phyloP scores from a whole-genome alignment of 371 early-diverging fungal genomes.

The Lichtheimia hyalospora region DNA sequence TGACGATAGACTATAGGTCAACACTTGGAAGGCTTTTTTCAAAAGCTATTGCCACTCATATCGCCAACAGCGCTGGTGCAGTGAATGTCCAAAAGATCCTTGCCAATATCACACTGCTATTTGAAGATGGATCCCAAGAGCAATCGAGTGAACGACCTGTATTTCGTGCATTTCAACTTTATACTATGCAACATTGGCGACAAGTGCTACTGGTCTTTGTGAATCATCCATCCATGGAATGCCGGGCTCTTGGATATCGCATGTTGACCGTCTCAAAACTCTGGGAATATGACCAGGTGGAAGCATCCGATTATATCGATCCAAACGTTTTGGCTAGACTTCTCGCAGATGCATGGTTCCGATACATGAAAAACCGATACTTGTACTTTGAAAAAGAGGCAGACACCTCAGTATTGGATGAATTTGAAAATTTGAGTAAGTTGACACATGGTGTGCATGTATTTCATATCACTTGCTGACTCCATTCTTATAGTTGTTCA shows the following conservation, averaged over 20 bases:
- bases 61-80: conserved; percentile 36
- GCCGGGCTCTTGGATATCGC: conserved; percentile 40
- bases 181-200: conserved; percentile 34
- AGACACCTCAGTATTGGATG: neutral
- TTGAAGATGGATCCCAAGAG: conserved; percentile 13
- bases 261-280: conserved; percentile 31
- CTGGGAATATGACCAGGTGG: conserved; percentile 22
- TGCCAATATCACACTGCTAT: conserved; percentile 35
- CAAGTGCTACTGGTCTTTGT: conserved; percentile 41
- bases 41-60: conserved; percentile 43
- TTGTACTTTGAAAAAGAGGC: conserved; percentile 7
- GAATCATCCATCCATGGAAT: conserved; percentile 46
- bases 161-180: conserved; percentile 31
- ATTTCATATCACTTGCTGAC: neutral
- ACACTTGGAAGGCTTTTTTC: conserved; percentile 39
- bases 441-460: neutral
- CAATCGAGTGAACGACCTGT: conserved; percentile 9
- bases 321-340: conserved; percentile 18
- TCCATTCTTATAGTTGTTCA: conserved; percentile 13
- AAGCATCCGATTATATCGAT: conserved; percentile 6
- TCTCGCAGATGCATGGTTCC: conserved; percentile 44
- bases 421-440: conserved; percentile 8
- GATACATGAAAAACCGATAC: conserved; percentile 38
- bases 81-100: conserved; percentile 39
- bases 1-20: conserved; percentile 6